Conservation (phyloP, 176 grass and related monocot genomes). For the Chrysopogon serrulatus region DNA sequence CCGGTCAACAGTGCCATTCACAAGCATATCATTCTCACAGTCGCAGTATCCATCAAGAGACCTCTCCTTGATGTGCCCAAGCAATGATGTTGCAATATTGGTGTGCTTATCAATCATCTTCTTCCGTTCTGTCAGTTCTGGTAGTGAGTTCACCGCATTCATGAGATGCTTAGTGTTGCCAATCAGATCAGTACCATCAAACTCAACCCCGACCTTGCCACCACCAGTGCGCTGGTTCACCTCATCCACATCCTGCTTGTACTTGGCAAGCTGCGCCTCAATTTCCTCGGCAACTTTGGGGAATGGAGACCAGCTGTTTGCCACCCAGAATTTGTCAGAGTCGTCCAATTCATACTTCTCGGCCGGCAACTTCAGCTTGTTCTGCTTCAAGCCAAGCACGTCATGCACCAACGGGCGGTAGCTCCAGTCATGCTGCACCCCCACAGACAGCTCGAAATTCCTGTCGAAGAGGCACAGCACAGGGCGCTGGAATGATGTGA, state of each 20-base stretch:
- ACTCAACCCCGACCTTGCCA: constrained; percentile 68
- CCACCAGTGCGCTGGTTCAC: constrained; percentile 81
- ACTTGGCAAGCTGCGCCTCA: constrained; percentile 66
- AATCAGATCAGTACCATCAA: constrained; percentile 87
- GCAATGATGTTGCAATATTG: constrained; percentile 79
- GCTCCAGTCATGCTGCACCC: constrained; percentile 91
- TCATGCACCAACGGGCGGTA: constrained; percentile 89
- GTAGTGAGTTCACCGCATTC: constrained; percentile 91
- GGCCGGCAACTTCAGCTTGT: constrained; percentile 43
- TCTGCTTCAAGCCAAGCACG: constrained; percentile 73
- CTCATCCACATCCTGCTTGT: constrained; percentile 96
- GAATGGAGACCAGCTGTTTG: constrained; percentile 85
- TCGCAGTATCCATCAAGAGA: constrained; percentile 76
- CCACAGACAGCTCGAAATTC: constrained; percentile 77
- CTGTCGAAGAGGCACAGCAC: constrained; percentile 80
- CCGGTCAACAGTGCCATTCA: constrained; percentile 63
- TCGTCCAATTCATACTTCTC: constrained; percentile 90
- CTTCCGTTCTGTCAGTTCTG: constrained; percentile 82
- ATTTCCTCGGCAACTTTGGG: constrained; percentile 89
- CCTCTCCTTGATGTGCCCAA: constrained; percentile 88
- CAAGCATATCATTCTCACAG: constrained; percentile 83
- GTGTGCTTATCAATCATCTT: constrained; percentile 97
- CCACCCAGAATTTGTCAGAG: constrained; percentile 78
- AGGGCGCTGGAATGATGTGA: constrained; percentile 71
- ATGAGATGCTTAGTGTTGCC: constrained; percentile 92